These are phyloP conservation scores for Phaeoacremonium minimum DNA, from an alignment of 2,329 filamentous ascomycete genomes.

Conservation along the genomic window DNA sequence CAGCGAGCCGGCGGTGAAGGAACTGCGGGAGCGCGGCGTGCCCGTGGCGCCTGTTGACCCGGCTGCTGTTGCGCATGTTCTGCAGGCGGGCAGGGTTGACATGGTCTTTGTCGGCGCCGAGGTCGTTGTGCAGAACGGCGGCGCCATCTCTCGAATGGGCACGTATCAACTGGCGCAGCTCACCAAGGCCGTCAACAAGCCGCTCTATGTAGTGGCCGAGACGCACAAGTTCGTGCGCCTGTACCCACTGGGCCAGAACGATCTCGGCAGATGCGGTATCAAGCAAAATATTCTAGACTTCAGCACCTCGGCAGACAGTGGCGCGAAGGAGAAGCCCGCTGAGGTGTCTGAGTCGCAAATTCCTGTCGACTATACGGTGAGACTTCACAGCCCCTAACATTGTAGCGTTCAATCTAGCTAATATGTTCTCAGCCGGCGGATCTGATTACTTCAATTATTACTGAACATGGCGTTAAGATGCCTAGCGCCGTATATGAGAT, in stretches of 20 bases:
- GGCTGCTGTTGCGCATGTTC: slow-evolving; percentile 72
- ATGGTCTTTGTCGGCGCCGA: slow-evolving; percentile 68
- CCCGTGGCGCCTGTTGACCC: slow-evolving; percentile 79
- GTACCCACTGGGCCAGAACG: slow-evolving; percentile 77
- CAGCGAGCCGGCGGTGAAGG: slow-evolving; percentile 65
- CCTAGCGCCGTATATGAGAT: slow-evolving; percentile 68
- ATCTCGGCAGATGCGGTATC: slow-evolving; percentile 59
- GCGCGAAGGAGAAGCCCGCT: slow-evolving; percentile 13
- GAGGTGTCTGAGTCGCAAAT: slow-evolving; percentile 39
- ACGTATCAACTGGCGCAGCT: slow-evolving; percentile 81
- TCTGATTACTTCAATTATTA: slow-evolving; percentile 69
- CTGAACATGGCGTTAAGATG: slow-evolving; percentile 68
- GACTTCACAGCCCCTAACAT: too few species aligned
- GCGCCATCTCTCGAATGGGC: slow-evolving; percentile 84
- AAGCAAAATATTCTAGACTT: slow-evolving; percentile 76
- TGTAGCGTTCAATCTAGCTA: slow-evolving; percentile 13
- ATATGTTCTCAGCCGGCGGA: slow-evolving; percentile 51
- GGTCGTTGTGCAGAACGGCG: slow-evolving; percentile 90
- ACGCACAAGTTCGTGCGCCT: slow-evolving; percentile 94
- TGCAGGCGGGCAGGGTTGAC: slow-evolving; percentile 63
- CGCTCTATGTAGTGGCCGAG: slow-evolving; percentile 88
- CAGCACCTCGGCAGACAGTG: slow-evolving; percentile 46
- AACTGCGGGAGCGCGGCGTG: slow-evolving; percentile 69
- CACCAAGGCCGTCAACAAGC: slow-evolving; percentile 59
- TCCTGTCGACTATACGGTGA: slow-evolving; percentile 67